Evolutionary conservation across 2,329 filamentous ascomycete species (phyloP), one percentile per base, ranked within the genome.

Genomic region (Daldinia sp.): DNA sequence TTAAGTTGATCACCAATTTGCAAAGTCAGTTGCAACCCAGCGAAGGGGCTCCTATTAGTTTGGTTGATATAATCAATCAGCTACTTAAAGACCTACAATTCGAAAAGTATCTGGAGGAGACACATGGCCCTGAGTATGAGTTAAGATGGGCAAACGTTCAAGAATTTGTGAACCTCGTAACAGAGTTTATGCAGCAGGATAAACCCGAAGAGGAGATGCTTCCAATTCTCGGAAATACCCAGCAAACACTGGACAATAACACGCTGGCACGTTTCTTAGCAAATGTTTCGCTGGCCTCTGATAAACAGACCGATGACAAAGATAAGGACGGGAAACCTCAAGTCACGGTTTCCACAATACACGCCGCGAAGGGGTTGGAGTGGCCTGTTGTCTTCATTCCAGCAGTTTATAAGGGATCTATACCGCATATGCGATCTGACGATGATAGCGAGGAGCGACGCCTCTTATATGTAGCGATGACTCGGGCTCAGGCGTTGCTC

Each of bases 361-460:
- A 99, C 74, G 93, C 94, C 0, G 93, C 94, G 2, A 99, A 99
- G 77, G 94, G 94, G 2, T 82, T 99, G 0, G 94, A 99, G 76
- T 99, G 95, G 95, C 94, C 94, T 0, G 84, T 97, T 1, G 93
- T 98, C 0, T 98, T 98, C 75, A 88, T 98, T 13, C 94, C 95
- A 4, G 92, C 91, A 1, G 90, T 93, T 23, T 97, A 96, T 73
- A 87, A 93, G 47, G 95, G 94, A 0, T 94, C 90, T 1, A 96
- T 98, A 61, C 94, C 94, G 3, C 94, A 98, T 75, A 90, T 89
- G 1, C 85, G 94, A 69, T 86, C 93, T 1, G 94, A 97, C 45
- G 92, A 98, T 73, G 82, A 84, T 2, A 90, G 94, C 58, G 94
- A 99, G 76, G 94, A 99, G 75, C 84, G 95, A 61, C 85, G 94